Evolutionary conservation across 805 yeast genomes (phyloP), one percentile per base, ranked within the genome.

Genomic region (Wickerhamiella hasegawae): DNA sequence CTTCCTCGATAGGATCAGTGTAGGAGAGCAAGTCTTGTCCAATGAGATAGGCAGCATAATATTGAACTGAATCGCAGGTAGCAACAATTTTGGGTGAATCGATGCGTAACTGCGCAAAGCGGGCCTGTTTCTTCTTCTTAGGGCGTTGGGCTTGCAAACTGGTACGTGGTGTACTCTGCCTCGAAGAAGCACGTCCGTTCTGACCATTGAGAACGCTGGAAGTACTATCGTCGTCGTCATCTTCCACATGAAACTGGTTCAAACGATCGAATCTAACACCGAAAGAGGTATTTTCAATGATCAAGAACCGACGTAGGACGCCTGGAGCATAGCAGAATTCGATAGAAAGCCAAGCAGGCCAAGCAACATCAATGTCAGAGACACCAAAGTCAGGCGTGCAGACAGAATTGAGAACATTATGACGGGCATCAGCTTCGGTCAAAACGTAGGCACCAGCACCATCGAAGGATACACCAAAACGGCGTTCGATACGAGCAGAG

Each of bases 281-380:
- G 18, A 73, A 60, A 0, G 85, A 69, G 2, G 81, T 69, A 40
- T 74, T 67, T 22, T 76, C 69, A 18, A 83, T 65, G 26, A 85
- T 58, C 33, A 73, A 62, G 37, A 68, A 66, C 10, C 66, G 61
- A 9, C 57, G 48, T 40, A 71, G 55, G 2, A 64, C 47, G 0
- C 65, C 61, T 15, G 69, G 62, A 34, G 73, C 73, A 41, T 71
- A 67, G 42, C 80, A 71, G 17, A 75, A 60, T 47, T 82, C 93
- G 32, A 71, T 52, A 1, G 85, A 83, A 23, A 84, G 53, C 83
- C 94, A 85, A 0, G 94, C 92, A 2, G 95, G 95, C 96, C 95
- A 85, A 15, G 37, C 36, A 15, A 28, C 35, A 1, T 11, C 9
- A 14, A 59, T 59, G 3, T 38, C 39, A 12, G 55, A 47, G 6